These are phyloP conservation scores for Aspergillus viridinutans DNA, from an alignment of 2,329 filamentous ascomycete genomes.

Conservation along the genomic window DNA sequence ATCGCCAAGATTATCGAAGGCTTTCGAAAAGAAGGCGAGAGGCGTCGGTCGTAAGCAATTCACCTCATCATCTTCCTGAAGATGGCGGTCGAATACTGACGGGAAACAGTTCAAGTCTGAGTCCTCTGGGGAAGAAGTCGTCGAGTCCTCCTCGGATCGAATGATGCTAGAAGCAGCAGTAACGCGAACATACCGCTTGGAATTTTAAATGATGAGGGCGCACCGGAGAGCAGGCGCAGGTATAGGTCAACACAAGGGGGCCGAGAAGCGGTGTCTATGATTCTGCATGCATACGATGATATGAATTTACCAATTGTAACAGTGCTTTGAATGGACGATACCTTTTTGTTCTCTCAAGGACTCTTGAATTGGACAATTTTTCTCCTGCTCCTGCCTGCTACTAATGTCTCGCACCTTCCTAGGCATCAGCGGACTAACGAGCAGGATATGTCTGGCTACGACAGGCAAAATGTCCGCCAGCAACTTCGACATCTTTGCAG, in stretches of 20 bases:
- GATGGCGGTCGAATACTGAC: not conserved
- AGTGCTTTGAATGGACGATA: not conserved
- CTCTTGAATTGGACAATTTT: not conserved
- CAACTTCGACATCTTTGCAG: not conserved
- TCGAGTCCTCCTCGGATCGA: slow-evolving; percentile 21
- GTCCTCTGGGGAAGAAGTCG: slow-evolving; percentile 20
- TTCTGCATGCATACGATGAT: not conserved
- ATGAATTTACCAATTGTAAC: not conserved
- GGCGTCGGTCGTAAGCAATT: slow-evolving; percentile 68
- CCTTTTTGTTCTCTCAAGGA: not conserved
- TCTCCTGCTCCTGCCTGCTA: not conserved
- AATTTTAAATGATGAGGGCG: not conserved
- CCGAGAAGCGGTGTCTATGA: not conserved
- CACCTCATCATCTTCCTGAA: not conserved
- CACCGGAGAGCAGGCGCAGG: not conserved
- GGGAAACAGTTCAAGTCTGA: slow-evolving; percentile 16
- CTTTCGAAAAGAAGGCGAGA: slow-evolving; percentile 80
- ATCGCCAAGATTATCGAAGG: slow-evolving; percentile 87
- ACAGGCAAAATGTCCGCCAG: not conserved
- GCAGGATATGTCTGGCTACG: not conserved
- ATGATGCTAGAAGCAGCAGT: slow-evolving; percentile 3
- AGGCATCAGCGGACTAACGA: not conserved
- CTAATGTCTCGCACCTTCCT: not conserved
- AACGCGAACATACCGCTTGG: not conserved
- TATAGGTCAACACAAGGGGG: not conserved